phyloP scores from a whole-genome alignment of 306 rosid species.

The Prunus armeniaca region DNA sequence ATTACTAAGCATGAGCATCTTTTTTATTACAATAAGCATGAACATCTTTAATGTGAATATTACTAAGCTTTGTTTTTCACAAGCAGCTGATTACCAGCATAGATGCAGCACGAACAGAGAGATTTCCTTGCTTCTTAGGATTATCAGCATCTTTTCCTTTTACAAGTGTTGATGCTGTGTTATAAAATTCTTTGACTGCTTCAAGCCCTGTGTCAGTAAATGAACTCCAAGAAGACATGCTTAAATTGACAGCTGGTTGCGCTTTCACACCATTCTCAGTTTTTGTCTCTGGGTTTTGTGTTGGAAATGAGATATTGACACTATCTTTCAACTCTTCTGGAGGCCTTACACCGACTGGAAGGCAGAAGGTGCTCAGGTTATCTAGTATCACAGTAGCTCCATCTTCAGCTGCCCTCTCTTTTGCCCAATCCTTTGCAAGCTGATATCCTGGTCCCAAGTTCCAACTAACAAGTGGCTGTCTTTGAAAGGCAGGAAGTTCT shows the following conservation, averaged over 20 bases:
- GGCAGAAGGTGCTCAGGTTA: slow-evolving; percentile 61
- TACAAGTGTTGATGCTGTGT: slow-evolving; percentile 49
- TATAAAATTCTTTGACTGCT: slow-evolving; percentile 57
- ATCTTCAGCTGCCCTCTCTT: slow-evolving; percentile 60
- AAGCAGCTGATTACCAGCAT: slow-evolving; percentile 68
- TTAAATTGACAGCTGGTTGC: slow-evolving; percentile 26
- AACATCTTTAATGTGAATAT: not conserved
- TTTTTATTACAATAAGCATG: not conserved
- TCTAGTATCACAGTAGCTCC: slow-evolving; percentile 39
- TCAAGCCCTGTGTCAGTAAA: slow-evolving; percentile 58
- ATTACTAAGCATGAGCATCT: too few species aligned
- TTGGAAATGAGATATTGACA: slow-evolving; percentile 31
- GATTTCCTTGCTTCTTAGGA: slow-evolving; percentile 64
- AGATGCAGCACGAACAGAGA: slow-evolving; percentile 88
- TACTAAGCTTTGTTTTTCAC: not conserved
- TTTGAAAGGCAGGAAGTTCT: slow-evolving; percentile 56
- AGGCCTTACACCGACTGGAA: slow-evolving; percentile 90
- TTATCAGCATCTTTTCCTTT: slow-evolving; percentile 55
- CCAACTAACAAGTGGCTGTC: slow-evolving; percentile 76
- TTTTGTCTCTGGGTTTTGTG: slow-evolving; percentile 40
- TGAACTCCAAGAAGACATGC: slow-evolving; percentile 44
- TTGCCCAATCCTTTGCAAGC: slow-evolving; percentile 83
- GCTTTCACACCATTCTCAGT: slow-evolving; percentile 36
- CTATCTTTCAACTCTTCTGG: slow-evolving; percentile 56
- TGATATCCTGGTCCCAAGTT: slow-evolving; percentile 73